Base-by-base conservation (phyloP, 192 early-diverging fungal species). In the Dissophora ornata region DNA sequence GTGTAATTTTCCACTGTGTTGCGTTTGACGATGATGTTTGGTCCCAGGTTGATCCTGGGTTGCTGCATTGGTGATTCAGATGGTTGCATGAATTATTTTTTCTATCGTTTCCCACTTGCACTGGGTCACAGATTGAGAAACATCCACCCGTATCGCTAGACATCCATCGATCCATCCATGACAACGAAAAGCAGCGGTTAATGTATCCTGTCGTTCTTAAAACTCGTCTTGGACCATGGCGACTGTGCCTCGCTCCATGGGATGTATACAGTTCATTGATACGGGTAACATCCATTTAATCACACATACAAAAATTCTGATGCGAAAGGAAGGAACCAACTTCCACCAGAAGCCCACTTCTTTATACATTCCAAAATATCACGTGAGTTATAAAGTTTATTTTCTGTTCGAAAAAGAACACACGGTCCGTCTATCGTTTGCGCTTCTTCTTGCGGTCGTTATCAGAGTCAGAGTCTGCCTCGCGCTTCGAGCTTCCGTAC, bases 361-460 rank as follows among this genome's bases (percentile, higher is more conserved):
- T 28, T 53, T 38, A 38, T 38, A 38, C 36, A 13, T 38, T 38
- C n/a, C n/a, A n/a, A n/a, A n/a, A n/a, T n/a, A n/a, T n/a, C n/a
- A n/a, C n/a, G n/a, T n/a, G n/a, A n/a, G n/a, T n/a, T n/a, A n/a
- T n/a, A n/a, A n/a, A n/a, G n/a, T n/a, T n/a, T n/a, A n/a, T n/a
- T n/a, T n/a, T n/a, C n/a, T n/a, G n/a, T n/a, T n/a, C n/a, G n/a
- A n/a, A n/a, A n/a, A n/a, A n/a, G n/a, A n/a, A n/a, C n/a, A n/a
- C n/a, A n/a, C n/a, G n/a, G n/a, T n/a, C n/a, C n/a, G n/a, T 67
- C 63, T 67, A 75, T 41, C 71, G 56, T 33, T 75, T 73, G 10
- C 63, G 48, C 51, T 75, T 75, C 71, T 75, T 75, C 71, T 75
- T 75, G 63, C 71, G 63, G 34, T 67, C 71, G 21, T 67, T 66